Evolutionary conservation across 148 eudicot genomes (phyloP).

Genomic region (Gaultheria prostrata): DNA sequence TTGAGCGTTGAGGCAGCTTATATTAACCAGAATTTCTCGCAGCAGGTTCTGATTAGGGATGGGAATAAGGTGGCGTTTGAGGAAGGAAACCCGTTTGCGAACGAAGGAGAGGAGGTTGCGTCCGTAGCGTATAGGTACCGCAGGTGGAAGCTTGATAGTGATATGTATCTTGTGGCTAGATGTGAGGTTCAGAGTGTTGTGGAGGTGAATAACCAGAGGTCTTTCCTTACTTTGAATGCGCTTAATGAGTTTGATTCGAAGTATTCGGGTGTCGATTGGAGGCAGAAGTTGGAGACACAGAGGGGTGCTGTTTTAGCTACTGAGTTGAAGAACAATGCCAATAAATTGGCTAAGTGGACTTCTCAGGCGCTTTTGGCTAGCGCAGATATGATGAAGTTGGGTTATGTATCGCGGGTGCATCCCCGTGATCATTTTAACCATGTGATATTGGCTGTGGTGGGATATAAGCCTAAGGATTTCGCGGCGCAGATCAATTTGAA

Average conservation of each 20-base stretch:
- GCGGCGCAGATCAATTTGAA: constrained; percentile 90
- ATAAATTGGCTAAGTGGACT: constrained; percentile 94
- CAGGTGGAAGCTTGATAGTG: constrained; percentile 85
- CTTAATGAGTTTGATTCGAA: constrained; percentile 92
- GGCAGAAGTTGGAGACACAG: constrained; percentile 92
- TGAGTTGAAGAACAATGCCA: constrained; percentile 92
- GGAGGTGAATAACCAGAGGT: constrained; percentile 60
- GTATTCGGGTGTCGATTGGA: constrained; percentile 94
- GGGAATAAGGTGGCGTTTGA: constrained; percentile 83
- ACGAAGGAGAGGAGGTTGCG: constrained; percentile 89
- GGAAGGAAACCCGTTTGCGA: constrained; percentile 87
- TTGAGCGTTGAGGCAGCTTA: constrained; percentile 90
- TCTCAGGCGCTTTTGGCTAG: constrained; percentile 77
- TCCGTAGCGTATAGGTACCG: constrained; percentile 86
- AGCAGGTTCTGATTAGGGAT: constrained; percentile 79
- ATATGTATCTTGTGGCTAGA: constrained; percentile 68
- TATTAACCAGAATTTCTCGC: constrained; percentile 91
- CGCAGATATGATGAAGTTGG: constrained; percentile 97
- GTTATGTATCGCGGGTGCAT: constrained; percentile 93
- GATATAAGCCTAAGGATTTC: constrained; percentile 89
- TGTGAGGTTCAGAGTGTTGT: constrained; percentile 86
- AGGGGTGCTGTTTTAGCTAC: constrained; percentile 97
- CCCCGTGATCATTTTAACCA: constrained; percentile 95
- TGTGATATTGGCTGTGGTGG: constrained; percentile 84
- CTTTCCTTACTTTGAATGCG: constrained; percentile 75